phyloP scores from a whole-genome alignment of 768 basidiomycete species.

The Mycena floridula region DNA sequence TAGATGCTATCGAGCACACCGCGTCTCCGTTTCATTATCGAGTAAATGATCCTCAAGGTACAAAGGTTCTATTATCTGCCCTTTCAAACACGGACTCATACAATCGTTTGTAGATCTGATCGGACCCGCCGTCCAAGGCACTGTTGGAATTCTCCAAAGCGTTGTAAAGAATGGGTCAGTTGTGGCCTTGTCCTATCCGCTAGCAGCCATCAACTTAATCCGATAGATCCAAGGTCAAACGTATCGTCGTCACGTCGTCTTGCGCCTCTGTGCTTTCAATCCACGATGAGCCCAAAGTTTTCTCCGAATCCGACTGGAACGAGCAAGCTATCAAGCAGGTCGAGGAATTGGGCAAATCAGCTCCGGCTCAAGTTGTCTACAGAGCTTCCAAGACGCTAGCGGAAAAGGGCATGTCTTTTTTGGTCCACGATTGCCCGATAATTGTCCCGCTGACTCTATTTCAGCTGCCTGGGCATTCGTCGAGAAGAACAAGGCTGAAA shows the following conservation, averaged over 20 bases:
- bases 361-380: constrained; percentile 16
- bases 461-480: constrained; percentile 31
- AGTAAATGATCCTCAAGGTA: constrained; percentile 20
- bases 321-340: constrained; percentile 15
- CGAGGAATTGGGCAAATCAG: constrained; percentile 22
- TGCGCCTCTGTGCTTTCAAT: constrained; percentile 20
- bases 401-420: constrained; percentile 18
- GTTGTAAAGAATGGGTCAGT: background rate
- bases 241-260: constrained; percentile 38
- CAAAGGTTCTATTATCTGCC: constrained; percentile 7
- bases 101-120: constrained; percentile 31
- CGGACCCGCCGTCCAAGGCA: constrained; percentile 51
- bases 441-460: background rate
- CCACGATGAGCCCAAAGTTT: background rate
- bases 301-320: constrained; percentile 25
- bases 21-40: constrained; percentile 25
- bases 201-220: constrained; percentile 43
- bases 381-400: constrained; percentile 27
- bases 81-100: background rate
- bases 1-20: constrained; percentile 31
- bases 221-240: constrained; percentile 20
- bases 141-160: constrained; percentile 33
- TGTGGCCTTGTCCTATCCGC: background rate
- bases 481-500: constrained; percentile 20
- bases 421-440: background rate